Conservation (phyloP, 2,329 filamentous ascomycete species). For the Cladosporium halotolerans region DNA sequence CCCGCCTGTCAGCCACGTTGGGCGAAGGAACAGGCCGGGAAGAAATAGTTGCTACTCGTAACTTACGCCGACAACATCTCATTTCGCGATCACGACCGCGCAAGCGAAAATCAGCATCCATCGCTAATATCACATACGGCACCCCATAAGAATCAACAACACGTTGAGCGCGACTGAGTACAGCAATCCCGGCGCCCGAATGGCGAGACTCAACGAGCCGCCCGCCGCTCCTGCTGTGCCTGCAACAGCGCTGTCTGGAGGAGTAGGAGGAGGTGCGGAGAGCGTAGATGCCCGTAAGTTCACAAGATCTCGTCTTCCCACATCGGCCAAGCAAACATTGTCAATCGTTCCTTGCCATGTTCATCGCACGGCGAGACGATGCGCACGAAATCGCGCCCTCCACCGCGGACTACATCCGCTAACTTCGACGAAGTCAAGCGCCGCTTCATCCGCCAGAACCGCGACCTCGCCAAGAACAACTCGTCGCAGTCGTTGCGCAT, state of each 20-base stretch:
- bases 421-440: constrained; percentile 57
- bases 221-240: constrained; percentile 45
- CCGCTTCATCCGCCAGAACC: constrained; percentile 75
- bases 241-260: constrained; percentile 14
- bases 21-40: no score
- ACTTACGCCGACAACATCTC: no score
- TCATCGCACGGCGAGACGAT: constrained; percentile 15
- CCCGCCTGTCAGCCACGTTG: no score
- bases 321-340: background rate
- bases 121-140: background rate
- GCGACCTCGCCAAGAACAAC: constrained; percentile 72
- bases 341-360: background rate
- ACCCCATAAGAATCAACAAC: background rate
- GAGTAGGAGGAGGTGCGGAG: constrained; percentile 40
- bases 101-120: background rate
- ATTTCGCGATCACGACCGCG: no score
- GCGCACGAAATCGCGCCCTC: constrained; percentile 28
- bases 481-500: constrained; percentile 72
- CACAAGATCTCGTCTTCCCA: background rate
- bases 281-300: constrained; percentile 64
- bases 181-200: constrained; percentile 31
- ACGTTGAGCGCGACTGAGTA: background rate
- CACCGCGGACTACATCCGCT: constrained; percentile 16
- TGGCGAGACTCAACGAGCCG: constrained; percentile 78
- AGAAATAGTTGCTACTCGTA: no score